Base-by-base conservation (phyloP, 345 rosid genomes). In the Syzygium grande region DNA sequence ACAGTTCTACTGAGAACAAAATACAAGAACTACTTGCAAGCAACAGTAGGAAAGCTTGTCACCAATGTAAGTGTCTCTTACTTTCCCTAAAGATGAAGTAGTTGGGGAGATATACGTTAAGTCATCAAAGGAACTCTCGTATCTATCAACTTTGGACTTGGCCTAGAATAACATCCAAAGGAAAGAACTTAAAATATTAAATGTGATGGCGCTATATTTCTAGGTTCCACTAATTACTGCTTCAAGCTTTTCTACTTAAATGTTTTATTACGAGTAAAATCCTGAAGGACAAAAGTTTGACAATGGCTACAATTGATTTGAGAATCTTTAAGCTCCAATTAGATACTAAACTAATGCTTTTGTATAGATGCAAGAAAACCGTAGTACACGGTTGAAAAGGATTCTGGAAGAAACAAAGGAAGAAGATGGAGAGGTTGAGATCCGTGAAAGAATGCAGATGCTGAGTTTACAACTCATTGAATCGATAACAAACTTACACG, bases 1-100 rank as follows among this genome's bases (percentile, higher is more conserved):
- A 95, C 97, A 0, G 99, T 98, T 86, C 90, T 96, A 87, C 91
- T 96, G 89, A 96, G 98, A 89, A 98, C 99, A 84, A 96, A 96
- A 91, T 96, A 96, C 93, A 98, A 97, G 91, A 98, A 93, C 89
- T 96, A 95, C 91, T 90, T 94, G 96, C 99, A 95, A 86, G 99
- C 99, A n/a, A 93, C 91, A 6, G 98, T 98, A 85, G 97, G 95
- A 92, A 93, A 98, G 91, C 97, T 98, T 86, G 94, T 96, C 86
- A 93, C 86, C 92, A 95, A 98, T 85, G 99, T 96, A 94, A 93
- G 98, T 53, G 84, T 85, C 29, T 51, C 46, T 27, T 15, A 34
- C 34, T 53, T 46, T 85, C 9, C 83, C 12, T 73, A 49, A 19
- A 34, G 46, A 34, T 34, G 25, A 17, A 73, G 49, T 73, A 34